Evolutionary conservation across 176 grass and related monocot genomes (phyloP).

Genomic region (Oryza meridionalis): DNA sequence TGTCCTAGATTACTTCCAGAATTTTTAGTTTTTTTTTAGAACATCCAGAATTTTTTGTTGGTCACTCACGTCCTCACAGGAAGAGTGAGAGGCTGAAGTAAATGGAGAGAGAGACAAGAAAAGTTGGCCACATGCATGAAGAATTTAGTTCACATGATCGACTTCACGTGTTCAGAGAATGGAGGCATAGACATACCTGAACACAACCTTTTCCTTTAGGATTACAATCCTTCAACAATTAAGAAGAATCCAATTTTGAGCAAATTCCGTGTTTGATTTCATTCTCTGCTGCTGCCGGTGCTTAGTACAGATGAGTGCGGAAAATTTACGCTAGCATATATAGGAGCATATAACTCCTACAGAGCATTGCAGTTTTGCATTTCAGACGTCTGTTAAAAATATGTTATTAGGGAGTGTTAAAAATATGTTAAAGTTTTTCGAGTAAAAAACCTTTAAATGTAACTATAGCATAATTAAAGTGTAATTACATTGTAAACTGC

Average conservation of each 20-base stretch:
- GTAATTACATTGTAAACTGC: too few relatives aligned
- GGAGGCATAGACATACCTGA: neutral
- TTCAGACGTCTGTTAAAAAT: neutral
- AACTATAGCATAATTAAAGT: too few relatives aligned
- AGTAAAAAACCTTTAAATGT: too few relatives aligned
- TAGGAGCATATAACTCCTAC: too few relatives aligned
- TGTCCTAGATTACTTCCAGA: neutral
- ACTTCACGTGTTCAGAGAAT: neutral
- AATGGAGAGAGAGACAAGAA: neutral
- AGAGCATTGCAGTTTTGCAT: too few relatives aligned
- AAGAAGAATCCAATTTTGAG: neutral
- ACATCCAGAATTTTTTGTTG: neutral
- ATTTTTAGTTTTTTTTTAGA: neutral
- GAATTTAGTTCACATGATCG: neutral
- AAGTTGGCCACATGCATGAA: neutral
- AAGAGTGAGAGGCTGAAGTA: neutral
- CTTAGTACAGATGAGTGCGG: too few relatives aligned
- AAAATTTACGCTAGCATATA: too few relatives aligned
- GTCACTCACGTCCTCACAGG: slow-evolving; percentile 20
- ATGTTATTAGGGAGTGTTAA: too few relatives aligned
- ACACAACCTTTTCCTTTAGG: too few relatives aligned
- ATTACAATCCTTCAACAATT: too few relatives aligned
- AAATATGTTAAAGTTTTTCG: too few relatives aligned
- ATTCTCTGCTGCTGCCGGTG: too few relatives aligned
- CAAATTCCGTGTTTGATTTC: neutral